Evolutionary conservation across 768 basidiomycete genomes (phyloP).

Genomic region (Suillus weaverae): DNA sequence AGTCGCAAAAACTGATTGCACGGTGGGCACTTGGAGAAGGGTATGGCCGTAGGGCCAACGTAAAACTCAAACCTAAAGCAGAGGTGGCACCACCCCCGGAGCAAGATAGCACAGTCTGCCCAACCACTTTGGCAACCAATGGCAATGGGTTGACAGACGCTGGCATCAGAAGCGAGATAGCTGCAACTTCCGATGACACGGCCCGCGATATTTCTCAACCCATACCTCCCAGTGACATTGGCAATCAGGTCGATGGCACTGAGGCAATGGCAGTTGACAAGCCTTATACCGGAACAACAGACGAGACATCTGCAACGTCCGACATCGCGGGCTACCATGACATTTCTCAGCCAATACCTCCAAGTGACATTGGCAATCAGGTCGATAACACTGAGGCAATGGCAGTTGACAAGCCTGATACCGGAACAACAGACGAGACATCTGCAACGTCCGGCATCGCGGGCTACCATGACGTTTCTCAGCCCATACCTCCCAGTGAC

Average conservation of each 20-base stretch:
- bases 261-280: slow-evolving; percentile 19
- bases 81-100: background rate
- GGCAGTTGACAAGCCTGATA: slow-evolving; percentile 12
- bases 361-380: slow-evolving; percentile 4
- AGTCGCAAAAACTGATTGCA: slow-evolving; percentile 33
- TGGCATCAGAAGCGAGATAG: background rate
- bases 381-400: slow-evolving; percentile 14
- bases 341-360: background rate
- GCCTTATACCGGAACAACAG: background rate
- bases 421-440: background rate
- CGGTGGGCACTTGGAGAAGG: slow-evolving; percentile 26
- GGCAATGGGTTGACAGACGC: background rate
- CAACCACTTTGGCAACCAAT: background rate
- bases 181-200: background rate
- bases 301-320: background rate
- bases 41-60: background rate
- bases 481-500: background rate
- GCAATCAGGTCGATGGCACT: slow-evolving; percentile 8
- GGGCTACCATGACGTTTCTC: background rate
- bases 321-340: background rate
- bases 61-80: background rate
- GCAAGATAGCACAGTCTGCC: background rate
- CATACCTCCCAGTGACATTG: background rate
- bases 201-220: background rate
- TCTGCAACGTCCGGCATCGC: background rate